Conservation (phyloP, 345 rosid species). For the Dipteronia sinensis region DNA sequence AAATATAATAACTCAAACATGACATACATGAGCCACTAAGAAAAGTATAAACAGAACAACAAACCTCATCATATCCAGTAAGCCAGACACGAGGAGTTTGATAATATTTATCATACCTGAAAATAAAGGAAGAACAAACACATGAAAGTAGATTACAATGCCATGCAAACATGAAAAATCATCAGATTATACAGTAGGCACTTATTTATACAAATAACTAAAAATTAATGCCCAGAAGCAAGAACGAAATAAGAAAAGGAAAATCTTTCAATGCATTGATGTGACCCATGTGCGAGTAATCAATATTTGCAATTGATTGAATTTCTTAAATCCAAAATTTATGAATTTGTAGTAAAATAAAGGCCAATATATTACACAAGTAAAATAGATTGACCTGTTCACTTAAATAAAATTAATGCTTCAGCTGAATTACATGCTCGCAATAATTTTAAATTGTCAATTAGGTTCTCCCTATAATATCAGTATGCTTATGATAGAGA, state of each 20-base stretch:
- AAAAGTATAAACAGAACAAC: slow-evolving; percentile 7
- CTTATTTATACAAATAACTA: background rate
- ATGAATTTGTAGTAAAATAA: background rate
- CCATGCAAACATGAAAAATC: background rate
- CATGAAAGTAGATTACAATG: slow-evolving; percentile 8
- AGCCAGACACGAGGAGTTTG: slow-evolving; percentile 97
- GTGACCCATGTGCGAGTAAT: background rate
- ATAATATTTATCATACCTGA: slow-evolving; percentile 88
- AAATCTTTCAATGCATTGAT: background rate
- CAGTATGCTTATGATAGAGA: background rate
- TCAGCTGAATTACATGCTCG: background rate
- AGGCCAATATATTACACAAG: background rate
- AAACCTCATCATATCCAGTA: slow-evolving; percentile 92
- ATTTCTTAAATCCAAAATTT: background rate
- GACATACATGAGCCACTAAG: background rate
- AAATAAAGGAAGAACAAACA: slow-evolving; percentile 20
- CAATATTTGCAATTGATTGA: background rate
- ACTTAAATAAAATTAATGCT: background rate
- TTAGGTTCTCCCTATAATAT: background rate
- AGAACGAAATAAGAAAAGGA: background rate
- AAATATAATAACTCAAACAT: background rate
- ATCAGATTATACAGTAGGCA: background rate
- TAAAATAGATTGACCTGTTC: background rate
- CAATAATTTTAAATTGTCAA: background rate
- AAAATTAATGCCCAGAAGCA: background rate